These are phyloP conservation scores for Taphrina populina DNA, from an alignment of 1,139 yeast species.

Conservation along the genomic window DNA sequence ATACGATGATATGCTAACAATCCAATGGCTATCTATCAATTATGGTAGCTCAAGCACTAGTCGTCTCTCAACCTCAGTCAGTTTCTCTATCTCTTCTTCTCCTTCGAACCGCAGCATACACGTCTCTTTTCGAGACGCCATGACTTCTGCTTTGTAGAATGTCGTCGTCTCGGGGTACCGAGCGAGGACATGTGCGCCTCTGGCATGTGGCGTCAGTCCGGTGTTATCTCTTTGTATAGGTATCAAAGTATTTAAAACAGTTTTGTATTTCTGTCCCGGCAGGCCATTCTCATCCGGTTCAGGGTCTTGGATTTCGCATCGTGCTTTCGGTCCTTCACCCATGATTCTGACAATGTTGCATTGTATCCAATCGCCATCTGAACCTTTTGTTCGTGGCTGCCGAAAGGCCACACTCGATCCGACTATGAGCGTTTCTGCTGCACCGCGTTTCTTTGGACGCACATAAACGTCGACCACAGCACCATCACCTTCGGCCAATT, in stretches of 20 bases:
- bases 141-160: constrained; percentile 90
- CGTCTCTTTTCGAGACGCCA: constrained; percentile 67
- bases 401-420: constrained; percentile 90
- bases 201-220: constrained; percentile 60
- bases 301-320: constrained; percentile 87
- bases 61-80: constrained; percentile 85
- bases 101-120: constrained; percentile 89
- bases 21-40: too few relatives aligned
- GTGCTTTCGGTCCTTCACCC: constrained; percentile 64
- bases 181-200: constrained; percentile 82
- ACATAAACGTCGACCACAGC: background rate
- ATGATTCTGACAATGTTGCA: constrained; percentile 80
- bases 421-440: constrained; percentile 42
- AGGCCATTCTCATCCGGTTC: constrained; percentile 85
- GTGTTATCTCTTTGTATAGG: constrained; percentile 61
- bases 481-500: constrained; percentile 30
- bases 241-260: constrained; percentile 75
- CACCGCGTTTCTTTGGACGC: constrained; percentile 1
- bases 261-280: constrained; percentile 57
- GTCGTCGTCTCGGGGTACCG: constrained; percentile 98
- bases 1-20: too few relatives aligned
- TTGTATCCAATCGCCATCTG: constrained; percentile 91
- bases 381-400: constrained; percentile 50
- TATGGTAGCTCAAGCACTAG: constrained; percentile 55
- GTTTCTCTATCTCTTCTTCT: constrained; percentile 94